Conservation (phyloP, 2,329 filamentous ascomycete species). For the Beauveria pseudobassiana region DNA sequence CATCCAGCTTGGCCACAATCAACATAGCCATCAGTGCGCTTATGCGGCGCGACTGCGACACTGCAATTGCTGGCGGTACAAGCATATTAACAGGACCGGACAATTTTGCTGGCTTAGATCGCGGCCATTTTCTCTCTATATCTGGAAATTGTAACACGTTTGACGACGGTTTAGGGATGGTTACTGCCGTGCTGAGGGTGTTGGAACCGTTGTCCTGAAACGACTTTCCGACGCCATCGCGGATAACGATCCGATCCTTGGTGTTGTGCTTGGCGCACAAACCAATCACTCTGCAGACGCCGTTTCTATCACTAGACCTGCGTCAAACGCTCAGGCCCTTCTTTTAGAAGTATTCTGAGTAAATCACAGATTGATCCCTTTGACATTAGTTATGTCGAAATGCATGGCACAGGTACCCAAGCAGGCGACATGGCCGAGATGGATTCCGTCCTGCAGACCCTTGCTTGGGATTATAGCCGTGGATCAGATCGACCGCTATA, state of each 20-base stretch:
- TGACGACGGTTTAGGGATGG: slow-evolving; percentile 72
- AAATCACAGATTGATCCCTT: too few relatives aligned
- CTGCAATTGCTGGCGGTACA: slow-evolving; percentile 34
- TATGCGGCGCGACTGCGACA: slow-evolving; percentile 53
- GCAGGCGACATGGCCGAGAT: too few relatives aligned
- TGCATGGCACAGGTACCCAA: too few relatives aligned
- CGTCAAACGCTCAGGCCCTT: too few relatives aligned
- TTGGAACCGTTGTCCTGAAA: slow-evolving; percentile 69
- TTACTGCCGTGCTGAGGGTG: slow-evolving; percentile 73
- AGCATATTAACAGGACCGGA: too few relatives aligned
- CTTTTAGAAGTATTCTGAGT: too few relatives aligned
- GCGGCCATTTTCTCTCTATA: slow-evolving; percentile 67
- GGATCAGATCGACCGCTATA: too few relatives aligned
- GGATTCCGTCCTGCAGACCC: too few relatives aligned
- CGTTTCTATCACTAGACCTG: too few relatives aligned
- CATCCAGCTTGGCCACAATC: slow-evolving; percentile 14
- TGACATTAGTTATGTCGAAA: too few relatives aligned
- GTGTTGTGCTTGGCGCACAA: slow-evolving; percentile 65
- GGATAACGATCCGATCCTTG: slow-evolving; percentile 71
- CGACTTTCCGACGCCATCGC: slow-evolving; percentile 68
- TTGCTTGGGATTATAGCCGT: too few relatives aligned
- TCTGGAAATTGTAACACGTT: slow-evolving; percentile 53
- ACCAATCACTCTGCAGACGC: slow-evolving; percentile 80
- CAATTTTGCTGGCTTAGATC: slow-evolving; percentile 39
- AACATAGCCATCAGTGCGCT: too few relatives aligned